Conservation (phyloP, 768 basidiomycete genomes). For the Mycena rosella region DNA sequence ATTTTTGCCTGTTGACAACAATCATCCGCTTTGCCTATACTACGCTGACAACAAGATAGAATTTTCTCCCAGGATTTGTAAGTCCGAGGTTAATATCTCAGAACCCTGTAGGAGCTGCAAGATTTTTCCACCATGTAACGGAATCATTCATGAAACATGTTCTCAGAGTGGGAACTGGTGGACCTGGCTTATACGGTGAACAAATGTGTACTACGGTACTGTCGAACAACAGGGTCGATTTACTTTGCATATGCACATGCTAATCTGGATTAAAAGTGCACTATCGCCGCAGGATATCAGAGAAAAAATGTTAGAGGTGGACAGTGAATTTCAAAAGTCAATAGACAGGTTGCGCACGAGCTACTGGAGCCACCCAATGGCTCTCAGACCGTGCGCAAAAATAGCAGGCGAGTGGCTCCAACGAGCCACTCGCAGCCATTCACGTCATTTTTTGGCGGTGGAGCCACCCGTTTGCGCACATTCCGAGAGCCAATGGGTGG, state of each 20-base stretch:
- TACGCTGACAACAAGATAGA: slow-evolving; percentile 43
- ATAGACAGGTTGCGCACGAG: too few relatives aligned
- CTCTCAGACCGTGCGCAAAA: too few relatives aligned
- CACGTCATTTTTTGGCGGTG: too few relatives aligned
- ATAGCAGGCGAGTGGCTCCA: too few relatives aligned
- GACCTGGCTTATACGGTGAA: slow-evolving; percentile 45
- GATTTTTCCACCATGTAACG: slow-evolving; percentile 51
- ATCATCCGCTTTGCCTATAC: slow-evolving; percentile 51
- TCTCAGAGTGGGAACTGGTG: slow-evolving; percentile 34
- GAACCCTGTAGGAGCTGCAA: slow-evolving; percentile 46
- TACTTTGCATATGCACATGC: slow-evolving; percentile 51
- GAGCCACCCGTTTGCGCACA: too few relatives aligned
- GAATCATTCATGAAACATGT: slow-evolving; percentile 48
- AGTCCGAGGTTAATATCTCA: slow-evolving; percentile 25
- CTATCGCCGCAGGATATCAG: slow-evolving; percentile 48
- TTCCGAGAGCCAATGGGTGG: too few relatives aligned
- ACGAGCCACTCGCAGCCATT: too few relatives aligned
- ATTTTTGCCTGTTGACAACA: slow-evolving; percentile 49
- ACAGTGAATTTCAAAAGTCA: slow-evolving; percentile 44
- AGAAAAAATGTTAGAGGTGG: slow-evolving; percentile 40
- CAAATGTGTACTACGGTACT: slow-evolving; percentile 52
- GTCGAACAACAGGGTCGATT: slow-evolving; percentile 55
- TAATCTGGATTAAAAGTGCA: slow-evolving; percentile 49
- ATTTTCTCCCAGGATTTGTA: slow-evolving; percentile 38
- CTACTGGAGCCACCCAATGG: too few relatives aligned